Base-by-base conservation (phyloP, 2,329 filamentous ascomycete genomes). In the Hypocreales sp. region DNA sequence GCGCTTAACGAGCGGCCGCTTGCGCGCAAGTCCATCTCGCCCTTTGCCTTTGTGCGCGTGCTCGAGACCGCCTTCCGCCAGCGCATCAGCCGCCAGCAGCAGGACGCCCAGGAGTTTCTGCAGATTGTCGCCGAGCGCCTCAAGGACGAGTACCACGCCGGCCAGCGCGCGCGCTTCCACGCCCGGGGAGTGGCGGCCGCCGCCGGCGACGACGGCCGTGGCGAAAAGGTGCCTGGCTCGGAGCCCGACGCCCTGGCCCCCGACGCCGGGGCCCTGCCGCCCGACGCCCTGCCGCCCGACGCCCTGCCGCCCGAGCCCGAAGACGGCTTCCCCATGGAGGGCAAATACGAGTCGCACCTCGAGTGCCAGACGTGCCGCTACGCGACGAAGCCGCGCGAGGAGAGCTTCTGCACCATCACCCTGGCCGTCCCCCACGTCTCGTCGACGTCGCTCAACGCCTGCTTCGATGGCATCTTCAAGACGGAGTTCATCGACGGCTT, bases 401-500 rank as follows among this genome's bases (percentile, higher is more conserved):
- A 82, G 25, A 79, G 74, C 0, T 98, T 98, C 45, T 87, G 92
- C 50, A 92, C 86, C 13, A 57, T 98, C 36, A 95, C 87, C 2
- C 60, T 98, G 28, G 83, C 84, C 42, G 90, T 98, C 4, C 90
- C 90, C 0, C 81, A 90, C 47, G 70, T 76, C 35, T 73, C 66
- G 27, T 79, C 81, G 3, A 86, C 86, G 1, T 78, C 82, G 0
- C 64, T 98, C 11, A 84, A 79, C 45, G 65, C 74, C 7, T 98
- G 90, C 51, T 90, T 98, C 41, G 90, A 98, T 43, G 80, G 80
- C 22, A 77, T 94, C 52, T 76, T 98, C 39, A 93, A 93, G 54
- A 83, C 82, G 1, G 90, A 98, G 51, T 79, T 84, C 47, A 94
- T 98, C 38, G 87, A 95, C 36, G 90, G 93, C 48, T 98, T 92